phyloP scores from a whole-genome alignment of 208 protist genomes.

The Leptomonas seymouri region DNA sequence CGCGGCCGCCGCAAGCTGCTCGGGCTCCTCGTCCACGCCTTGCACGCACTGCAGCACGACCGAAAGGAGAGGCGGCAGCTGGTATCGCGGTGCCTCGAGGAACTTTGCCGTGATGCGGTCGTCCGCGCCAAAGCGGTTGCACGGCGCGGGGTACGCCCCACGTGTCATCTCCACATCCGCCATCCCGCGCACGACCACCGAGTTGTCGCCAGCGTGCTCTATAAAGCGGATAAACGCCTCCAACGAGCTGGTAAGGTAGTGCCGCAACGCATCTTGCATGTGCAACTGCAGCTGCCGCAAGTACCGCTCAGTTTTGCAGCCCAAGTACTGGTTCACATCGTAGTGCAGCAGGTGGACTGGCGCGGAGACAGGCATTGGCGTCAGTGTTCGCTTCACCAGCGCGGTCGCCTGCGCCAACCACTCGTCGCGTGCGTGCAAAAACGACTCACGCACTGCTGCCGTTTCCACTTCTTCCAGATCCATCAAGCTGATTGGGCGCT shows the following conservation, averaged over 20 bases:
- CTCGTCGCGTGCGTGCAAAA: slow-evolving; percentile 69
- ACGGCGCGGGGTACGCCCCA: slow-evolving; percentile 36
- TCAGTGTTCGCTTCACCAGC: slow-evolving; percentile 52
- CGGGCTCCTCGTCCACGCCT: slow-evolving; percentile 3
- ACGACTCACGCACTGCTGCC: slow-evolving; percentile 64
- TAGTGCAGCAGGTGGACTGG: slow-evolving; percentile 87
- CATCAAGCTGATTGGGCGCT: slow-evolving; percentile 72
- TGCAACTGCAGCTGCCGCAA: slow-evolving; percentile 90
- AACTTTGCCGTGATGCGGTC: slow-evolving; percentile 39
- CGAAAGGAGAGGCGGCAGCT: slow-evolving; percentile 62
- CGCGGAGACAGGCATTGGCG: slow-evolving; percentile 21
- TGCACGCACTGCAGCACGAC: slow-evolving; percentile 54
- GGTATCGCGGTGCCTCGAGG: slow-evolving; percentile 40
- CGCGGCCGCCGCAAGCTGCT: neutral
- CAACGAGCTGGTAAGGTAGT: slow-evolving; percentile 66
- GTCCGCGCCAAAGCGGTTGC: slow-evolving; percentile 51
- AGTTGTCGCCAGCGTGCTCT: slow-evolving; percentile 70
- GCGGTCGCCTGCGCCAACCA: slow-evolving; percentile 71
- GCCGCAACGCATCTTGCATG: slow-evolving; percentile 93
- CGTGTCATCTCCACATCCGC: slow-evolving; percentile 47
- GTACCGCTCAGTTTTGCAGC: slow-evolving; percentile 93
- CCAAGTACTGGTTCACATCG: slow-evolving; percentile 88
- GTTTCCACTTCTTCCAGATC: slow-evolving; percentile 92
- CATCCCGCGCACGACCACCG: slow-evolving; percentile 57
- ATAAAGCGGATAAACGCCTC: slow-evolving; percentile 87